phyloP scores from a whole-genome alignment of 129 eudicot species.

The Ambrosia artemisiifolia region DNA sequence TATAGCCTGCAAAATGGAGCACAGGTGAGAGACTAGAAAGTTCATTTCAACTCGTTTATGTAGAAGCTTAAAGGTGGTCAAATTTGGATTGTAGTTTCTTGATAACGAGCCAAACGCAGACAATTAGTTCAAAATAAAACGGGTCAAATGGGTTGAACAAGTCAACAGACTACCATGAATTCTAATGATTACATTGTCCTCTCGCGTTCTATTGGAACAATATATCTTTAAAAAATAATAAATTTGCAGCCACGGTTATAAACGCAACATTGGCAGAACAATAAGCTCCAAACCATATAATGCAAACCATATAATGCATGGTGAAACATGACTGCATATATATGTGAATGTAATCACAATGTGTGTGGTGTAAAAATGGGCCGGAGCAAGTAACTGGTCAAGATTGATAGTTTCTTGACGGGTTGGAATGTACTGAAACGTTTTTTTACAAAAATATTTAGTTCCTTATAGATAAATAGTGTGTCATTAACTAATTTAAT shows the following conservation, averaged over 20 bases:
- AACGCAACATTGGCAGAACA: background rate
- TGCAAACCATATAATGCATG: too few species aligned
- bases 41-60: background rate
- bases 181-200: background rate
- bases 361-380: background rate
- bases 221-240: background rate
- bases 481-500: background rate
- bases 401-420: background rate
- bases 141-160: background rate
- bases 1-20: constrained; percentile 60
- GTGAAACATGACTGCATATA: background rate
- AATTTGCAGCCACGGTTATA: background rate
- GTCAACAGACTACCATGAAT: background rate
- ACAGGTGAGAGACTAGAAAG: background rate
- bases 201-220: too few species aligned
- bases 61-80: background rate
- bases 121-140: background rate
- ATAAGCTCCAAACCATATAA: background rate
- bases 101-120: background rate
- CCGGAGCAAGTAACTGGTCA: background rate
- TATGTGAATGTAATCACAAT: background rate
- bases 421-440: background rate
- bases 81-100: background rate
- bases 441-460: background rate
- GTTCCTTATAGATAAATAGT: background rate